Evolutionary conservation across 2,329 filamentous ascomycete species (phyloP).

Genomic region (Biscogniauxia marginata): DNA sequence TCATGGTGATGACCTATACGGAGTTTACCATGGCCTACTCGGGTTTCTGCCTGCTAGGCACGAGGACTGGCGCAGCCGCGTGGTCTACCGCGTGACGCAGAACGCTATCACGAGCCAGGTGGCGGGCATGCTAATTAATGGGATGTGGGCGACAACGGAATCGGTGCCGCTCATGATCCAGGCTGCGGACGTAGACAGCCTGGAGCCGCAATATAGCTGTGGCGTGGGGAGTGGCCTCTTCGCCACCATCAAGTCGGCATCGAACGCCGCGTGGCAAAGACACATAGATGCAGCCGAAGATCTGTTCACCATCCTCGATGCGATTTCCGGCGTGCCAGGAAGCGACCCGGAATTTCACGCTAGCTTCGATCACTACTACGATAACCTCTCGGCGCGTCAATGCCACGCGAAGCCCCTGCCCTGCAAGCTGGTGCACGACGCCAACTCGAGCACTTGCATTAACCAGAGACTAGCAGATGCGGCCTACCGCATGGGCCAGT

Average conservation of each 20-base stretch:
- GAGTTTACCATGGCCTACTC: conserved; percentile 71
- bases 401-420: conserved; percentile 74
- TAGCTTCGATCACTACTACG: conserved; percentile 79
- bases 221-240: conserved; percentile 45
- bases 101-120: conserved; percentile 83
- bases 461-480: conserved; percentile 60
- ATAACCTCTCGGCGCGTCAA: conserved; percentile 76
- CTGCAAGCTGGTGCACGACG: conserved; percentile 53
- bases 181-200: conserved; percentile 62
- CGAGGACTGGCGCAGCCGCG: conserved; percentile 40
- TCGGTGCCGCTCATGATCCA: conserved; percentile 49
- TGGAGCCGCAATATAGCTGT: conserved; percentile 74
- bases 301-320: conserved; percentile 62
- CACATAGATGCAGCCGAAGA: conserved; percentile 58
- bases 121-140: conserved; percentile 69
- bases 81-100: conserved; percentile 72
- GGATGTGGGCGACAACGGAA: conserved; percentile 57
- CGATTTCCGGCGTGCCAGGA: conserved; percentile 62
- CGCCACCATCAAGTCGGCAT: conserved; percentile 42
- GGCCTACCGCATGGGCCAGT: conserved; percentile 75
- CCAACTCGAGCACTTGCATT: conserved; percentile 57
- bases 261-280: conserved; percentile 54
- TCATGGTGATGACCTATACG: conserved; percentile 74
- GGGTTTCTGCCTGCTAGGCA: conserved; percentile 59
- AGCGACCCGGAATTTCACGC: conserved; percentile 63